Conservation (phyloP, 1,139 yeast genomes). For the Yamadazyma dendronema region DNA sequence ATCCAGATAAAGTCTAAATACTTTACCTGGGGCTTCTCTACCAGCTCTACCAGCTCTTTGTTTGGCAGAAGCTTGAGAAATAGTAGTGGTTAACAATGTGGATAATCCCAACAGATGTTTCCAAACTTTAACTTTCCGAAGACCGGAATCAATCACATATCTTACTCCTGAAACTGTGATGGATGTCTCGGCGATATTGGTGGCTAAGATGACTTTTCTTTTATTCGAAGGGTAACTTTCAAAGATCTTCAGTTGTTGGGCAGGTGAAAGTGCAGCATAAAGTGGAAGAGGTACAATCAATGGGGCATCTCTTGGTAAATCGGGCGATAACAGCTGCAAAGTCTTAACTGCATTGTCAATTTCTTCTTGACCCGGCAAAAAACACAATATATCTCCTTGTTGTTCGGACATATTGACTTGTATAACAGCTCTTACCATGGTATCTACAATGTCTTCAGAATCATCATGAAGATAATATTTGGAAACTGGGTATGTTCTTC, state of each 20-base stretch:
- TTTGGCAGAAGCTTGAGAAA: constrained; percentile 90
- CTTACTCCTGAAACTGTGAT: constrained; percentile 95
- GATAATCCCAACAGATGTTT: constrained; percentile 89
- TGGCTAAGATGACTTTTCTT: constrained; percentile 84
- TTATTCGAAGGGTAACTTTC: constrained; percentile 54
- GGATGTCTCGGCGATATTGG: constrained; percentile 97
- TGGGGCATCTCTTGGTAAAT: constrained; percentile 75
- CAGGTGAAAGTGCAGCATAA: constrained; percentile 90
- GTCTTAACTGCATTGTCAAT: constrained; percentile 80
- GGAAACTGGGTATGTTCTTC: constrained; percentile 84
- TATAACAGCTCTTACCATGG: constrained; percentile 68
- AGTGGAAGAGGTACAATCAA: constrained; percentile 74
- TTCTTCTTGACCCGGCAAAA: constrained; percentile 96
- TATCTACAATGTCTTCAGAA: constrained; percentile 81
- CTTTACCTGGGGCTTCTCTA: constrained; percentile 89
- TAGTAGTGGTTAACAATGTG: constrained; percentile 84
- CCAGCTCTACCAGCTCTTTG: constrained; percentile 99
- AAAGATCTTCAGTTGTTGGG: constrained; percentile 77
- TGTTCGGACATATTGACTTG: constrained; percentile 80
- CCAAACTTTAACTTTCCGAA: constrained; percentile 93
- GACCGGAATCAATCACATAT: constrained; percentile 89
- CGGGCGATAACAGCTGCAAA: constrained; percentile 59
- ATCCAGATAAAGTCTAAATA: constrained; percentile 81
- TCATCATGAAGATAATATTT: constrained; percentile 56
- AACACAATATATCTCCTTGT: constrained; percentile 85